phyloP scores from a whole-genome alignment of 2,329 filamentous ascomycete species.

The Penicillium concentricum region DNA sequence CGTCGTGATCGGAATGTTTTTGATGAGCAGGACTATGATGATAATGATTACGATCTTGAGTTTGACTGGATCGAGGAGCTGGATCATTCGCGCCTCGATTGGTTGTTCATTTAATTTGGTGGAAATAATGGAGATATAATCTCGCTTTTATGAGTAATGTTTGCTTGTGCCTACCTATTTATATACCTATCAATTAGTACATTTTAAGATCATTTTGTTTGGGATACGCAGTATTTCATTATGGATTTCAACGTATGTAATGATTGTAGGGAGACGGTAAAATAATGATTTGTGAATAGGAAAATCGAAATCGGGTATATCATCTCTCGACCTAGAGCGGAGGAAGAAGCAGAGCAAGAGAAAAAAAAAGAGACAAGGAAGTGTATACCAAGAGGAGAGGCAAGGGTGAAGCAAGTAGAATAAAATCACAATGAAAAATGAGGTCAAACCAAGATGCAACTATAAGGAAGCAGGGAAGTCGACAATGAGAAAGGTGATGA shows the following conservation, averaged over 20 bases:
- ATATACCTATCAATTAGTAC: neutral
- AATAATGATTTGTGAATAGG: neutral
- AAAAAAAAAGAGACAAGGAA: neutral
- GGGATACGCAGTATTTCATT: neutral
- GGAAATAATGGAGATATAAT: neutral
- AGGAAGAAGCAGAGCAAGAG: constrained; percentile 3
- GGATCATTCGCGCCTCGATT: constrained; percentile 41
- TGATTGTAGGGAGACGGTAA: neutral
- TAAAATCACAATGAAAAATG: constrained; percentile 14
- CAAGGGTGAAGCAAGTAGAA: neutral
- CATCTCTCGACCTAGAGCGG: constrained; percentile 14
- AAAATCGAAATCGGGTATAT: constrained; percentile 22
- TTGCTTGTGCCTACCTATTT: neutral
- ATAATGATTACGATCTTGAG: constrained; percentile 30
- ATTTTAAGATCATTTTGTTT: neutral
- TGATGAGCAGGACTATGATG: constrained; percentile 12
- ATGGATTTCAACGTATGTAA: neutral
- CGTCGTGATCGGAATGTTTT: constrained; percentile 13
- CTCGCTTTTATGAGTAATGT: neutral
- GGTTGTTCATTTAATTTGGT: constrained; percentile 39
- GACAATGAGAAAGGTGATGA: neutral
- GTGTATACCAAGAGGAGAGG: constrained; percentile 4
- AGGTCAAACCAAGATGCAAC: neutral
- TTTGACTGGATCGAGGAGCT: constrained; percentile 45
- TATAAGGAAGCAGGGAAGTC: neutral